Percentiles rank a stretch among this genome's conserved stretches.
phyloP scores from a whole-genome alignment of 345 rosid species.

The Jatropha curcas region DNA sequence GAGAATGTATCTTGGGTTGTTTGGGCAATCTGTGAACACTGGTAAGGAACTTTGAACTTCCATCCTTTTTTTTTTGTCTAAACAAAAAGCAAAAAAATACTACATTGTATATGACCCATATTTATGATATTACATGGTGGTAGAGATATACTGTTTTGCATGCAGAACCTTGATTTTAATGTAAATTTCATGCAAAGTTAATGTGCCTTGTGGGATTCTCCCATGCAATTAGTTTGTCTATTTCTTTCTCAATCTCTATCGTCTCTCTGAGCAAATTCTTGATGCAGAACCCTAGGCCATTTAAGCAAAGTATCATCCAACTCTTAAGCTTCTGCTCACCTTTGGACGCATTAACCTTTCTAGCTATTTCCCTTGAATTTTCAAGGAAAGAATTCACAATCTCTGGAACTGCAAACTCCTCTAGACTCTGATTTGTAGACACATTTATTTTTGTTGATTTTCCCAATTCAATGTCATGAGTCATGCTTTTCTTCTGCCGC shows the following conservation, averaged over 20 bases:
- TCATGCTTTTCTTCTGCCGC: conserved; percentile 37
- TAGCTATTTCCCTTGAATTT: conserved; percentile 33
- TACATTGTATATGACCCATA: not conserved
- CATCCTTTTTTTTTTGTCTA: not conserved
- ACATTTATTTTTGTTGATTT: too few relatives aligned
- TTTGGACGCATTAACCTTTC: conserved; percentile 28
- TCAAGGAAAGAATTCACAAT: conserved; percentile 39
- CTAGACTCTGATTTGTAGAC: conserved; percentile 23
- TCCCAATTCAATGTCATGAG: conserved; percentile 52
- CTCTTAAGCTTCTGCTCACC: conserved; percentile 42
- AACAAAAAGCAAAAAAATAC: too few relatives aligned
- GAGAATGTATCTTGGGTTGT: too few relatives aligned
- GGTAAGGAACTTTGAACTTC: not conserved
- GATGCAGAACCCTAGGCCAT: conserved; percentile 59
- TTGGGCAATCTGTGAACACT: not conserved
- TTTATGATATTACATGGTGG: not conserved
- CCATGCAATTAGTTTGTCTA: conserved; percentile 45
- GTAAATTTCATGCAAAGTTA: conserved; percentile 31
- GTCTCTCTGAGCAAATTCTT: conserved; percentile 54
- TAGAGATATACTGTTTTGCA: not conserved
- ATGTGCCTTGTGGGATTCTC: conserved; percentile 40
- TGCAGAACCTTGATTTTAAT: conserved; percentile 16
- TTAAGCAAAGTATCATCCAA: conserved; percentile 38
- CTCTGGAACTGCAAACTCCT: conserved; percentile 29
- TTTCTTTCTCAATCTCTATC: conserved; percentile 42